These are phyloP conservation scores for Suillus paluster DNA, from an alignment of 768 basidiomycete species.

Conservation along the genomic window DNA sequence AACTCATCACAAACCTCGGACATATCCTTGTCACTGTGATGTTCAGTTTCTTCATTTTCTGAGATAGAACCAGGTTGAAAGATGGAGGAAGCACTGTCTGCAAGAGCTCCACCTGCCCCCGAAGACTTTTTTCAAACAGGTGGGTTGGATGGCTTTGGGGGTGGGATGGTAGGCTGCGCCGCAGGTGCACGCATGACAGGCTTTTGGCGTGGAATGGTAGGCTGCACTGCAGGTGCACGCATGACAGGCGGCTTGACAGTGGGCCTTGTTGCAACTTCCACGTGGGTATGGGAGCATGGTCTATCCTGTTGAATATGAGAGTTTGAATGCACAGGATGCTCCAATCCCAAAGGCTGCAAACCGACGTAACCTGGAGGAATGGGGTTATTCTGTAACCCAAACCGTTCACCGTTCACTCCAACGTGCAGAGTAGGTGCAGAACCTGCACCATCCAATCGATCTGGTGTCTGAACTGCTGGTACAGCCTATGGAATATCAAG, in stretches of 20 bases:
- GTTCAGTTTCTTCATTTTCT: background rate
- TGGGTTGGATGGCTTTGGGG: background rate
- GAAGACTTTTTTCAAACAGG: background rate
- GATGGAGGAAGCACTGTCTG: background rate
- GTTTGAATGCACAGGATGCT: background rate
- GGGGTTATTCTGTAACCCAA: background rate
- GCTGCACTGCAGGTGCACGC: no score
- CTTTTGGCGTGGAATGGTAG: background rate
- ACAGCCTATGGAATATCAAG: background rate
- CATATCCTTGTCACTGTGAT: background rate
- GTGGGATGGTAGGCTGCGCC: background rate
- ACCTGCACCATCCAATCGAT: background rate
- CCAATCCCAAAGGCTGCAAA: background rate
- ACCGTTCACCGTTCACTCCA: background rate
- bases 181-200: no score
- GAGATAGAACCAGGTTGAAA: background rate
- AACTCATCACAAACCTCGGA: background rate
- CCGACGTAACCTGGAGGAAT: background rate
- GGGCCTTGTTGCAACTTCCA: background rate
- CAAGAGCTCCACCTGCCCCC: background rate
- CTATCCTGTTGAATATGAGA: background rate
- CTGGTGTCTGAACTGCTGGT: background rate
- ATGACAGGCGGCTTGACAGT: background rate
- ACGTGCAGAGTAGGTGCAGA: background rate
- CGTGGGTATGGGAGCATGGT: background rate